Evolutionary conservation across 2,329 filamentous ascomycete species (phyloP).

Genomic region (Knufia fluminis): DNA sequence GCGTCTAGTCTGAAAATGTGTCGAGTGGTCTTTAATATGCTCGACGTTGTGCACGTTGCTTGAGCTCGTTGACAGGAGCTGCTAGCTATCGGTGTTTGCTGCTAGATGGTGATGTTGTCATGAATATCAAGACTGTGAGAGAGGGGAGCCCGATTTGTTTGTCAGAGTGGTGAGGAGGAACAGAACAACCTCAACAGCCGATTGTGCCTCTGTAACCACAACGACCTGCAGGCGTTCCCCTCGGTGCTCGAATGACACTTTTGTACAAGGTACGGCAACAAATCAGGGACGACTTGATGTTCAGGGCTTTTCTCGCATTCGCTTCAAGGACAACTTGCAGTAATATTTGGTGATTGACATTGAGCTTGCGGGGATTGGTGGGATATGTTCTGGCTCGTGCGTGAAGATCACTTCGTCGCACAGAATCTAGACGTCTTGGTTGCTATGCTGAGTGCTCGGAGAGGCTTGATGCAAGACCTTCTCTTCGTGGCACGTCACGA

Average conservation of each 20-base stretch:
- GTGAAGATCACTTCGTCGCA: constrained; percentile 5
- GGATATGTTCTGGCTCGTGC: background rate
- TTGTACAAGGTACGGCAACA: constrained; percentile 1
- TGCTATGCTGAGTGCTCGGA: background rate
- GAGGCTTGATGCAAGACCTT: background rate
- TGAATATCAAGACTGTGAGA: background rate
- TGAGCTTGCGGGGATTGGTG: constrained; percentile 1
- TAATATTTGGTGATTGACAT: constrained; percentile 1
- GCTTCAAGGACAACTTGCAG: constrained; percentile 3
- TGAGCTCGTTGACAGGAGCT: background rate
- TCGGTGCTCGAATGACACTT: constrained; percentile 4
- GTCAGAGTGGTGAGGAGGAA: background rate
- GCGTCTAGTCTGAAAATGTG: too few relatives aligned
- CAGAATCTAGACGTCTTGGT: background rate
- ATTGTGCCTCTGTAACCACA: constrained; percentile 5
- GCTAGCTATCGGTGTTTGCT: background rate
- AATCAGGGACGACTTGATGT: background rate
- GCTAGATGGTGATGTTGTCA: background rate
- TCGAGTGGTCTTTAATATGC: background rate
- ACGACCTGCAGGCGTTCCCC: constrained; percentile 1
- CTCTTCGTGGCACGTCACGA: background rate
- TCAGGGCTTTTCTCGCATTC: constrained; percentile 5
- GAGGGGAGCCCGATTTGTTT: background rate
- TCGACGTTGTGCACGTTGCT: background rate
- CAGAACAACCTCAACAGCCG: background rate